phyloP scores from a whole-genome alignment of 2,329 filamentous ascomycete species.

The Trichothecium roseum region DNA sequence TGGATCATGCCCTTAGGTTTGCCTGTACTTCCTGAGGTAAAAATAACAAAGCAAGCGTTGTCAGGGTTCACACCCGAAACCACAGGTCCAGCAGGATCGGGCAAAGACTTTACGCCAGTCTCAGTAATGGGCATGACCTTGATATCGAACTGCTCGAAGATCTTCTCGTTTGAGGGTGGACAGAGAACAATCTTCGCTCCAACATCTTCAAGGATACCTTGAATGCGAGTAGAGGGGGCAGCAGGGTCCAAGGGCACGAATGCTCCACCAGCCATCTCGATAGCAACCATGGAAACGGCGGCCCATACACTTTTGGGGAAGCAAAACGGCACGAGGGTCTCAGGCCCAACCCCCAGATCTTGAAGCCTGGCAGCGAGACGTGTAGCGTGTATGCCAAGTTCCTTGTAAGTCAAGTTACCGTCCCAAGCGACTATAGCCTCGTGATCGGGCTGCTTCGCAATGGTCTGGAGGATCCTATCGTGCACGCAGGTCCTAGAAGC shows the following conservation, averaged over 20 bases:
- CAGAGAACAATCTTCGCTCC: slow-evolving; percentile 26
- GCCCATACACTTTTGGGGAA: slow-evolving; percentile 39
- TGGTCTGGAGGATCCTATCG: not conserved
- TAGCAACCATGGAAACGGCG: slow-evolving; percentile 29
- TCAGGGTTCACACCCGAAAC: slow-evolving; percentile 52
- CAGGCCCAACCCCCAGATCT: slow-evolving; percentile 22
- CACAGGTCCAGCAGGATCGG: slow-evolving; percentile 12
- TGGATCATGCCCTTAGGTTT: slow-evolving; percentile 13
- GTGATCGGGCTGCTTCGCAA: not conserved
- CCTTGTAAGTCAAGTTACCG: slow-evolving; percentile 31
- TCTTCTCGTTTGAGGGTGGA: slow-evolving; percentile 19
- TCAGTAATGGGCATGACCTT: slow-evolving; percentile 18
- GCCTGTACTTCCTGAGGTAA: slow-evolving; percentile 15
- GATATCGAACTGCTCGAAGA: too few relatives aligned
- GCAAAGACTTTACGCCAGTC: slow-evolving; percentile 20
- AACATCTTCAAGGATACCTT: slow-evolving; percentile 31
- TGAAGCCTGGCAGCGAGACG: slow-evolving; percentile 26
- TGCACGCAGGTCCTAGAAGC: slow-evolving; percentile 16
- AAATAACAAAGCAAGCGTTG: slow-evolving; percentile 36
- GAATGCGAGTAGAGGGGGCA: slow-evolving; percentile 31
- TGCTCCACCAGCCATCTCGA: slow-evolving; percentile 36
- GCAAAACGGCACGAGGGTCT: slow-evolving; percentile 32
- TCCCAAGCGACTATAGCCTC: slow-evolving; percentile 31
- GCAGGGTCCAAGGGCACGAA: slow-evolving; percentile 36
- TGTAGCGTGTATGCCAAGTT: not conserved